Conservation (phyloP, 768 basidiomycete species). For the Serendipita indica region DNA sequence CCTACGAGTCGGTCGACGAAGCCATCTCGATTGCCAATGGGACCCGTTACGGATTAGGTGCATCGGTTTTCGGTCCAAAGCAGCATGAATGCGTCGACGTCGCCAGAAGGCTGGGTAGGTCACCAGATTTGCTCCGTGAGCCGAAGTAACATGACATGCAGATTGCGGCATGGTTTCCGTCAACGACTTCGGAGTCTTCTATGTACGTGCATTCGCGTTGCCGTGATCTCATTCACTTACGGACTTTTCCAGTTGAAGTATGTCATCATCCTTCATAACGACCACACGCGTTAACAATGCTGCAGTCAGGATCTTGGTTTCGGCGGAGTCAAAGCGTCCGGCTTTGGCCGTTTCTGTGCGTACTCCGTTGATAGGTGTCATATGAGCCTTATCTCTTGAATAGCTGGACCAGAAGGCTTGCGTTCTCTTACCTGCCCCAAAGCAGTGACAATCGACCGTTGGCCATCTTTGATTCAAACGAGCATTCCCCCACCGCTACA, state of each 20-base stretch:
- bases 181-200: constrained; percentile 87
- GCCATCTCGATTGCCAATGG: constrained; percentile 79
- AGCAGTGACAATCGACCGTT: constrained; percentile 72
- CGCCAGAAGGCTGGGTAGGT: constrained; percentile 58
- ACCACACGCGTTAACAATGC: constrained; percentile 19
- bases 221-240: constrained; percentile 15
- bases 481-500: constrained; percentile 73
- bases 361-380: constrained; percentile 8
- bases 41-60: constrained; percentile 80
- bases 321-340: constrained; percentile 80
- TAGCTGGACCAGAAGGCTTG: constrained; percentile 88
- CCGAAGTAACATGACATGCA: too few species aligned
- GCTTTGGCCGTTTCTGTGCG: constrained; percentile 85
- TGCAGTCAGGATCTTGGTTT: constrained; percentile 84
- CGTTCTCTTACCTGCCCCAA: constrained; percentile 79
- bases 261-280: constrained; percentile 1
- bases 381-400: constrained; percentile 12
- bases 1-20: constrained; percentile 70
- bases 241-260: constrained; percentile 44
- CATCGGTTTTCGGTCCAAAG: constrained; percentile 85
- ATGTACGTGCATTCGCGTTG: constrained; percentile 36
- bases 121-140: too few species aligned
- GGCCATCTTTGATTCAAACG: constrained; percentile 72
- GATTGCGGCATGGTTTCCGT: constrained; percentile 96
- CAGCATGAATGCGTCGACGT: constrained; percentile 64